Evolutionary conservation across 805 yeast species (phyloP).

Genomic region (Lipomyces kockii): DNA sequence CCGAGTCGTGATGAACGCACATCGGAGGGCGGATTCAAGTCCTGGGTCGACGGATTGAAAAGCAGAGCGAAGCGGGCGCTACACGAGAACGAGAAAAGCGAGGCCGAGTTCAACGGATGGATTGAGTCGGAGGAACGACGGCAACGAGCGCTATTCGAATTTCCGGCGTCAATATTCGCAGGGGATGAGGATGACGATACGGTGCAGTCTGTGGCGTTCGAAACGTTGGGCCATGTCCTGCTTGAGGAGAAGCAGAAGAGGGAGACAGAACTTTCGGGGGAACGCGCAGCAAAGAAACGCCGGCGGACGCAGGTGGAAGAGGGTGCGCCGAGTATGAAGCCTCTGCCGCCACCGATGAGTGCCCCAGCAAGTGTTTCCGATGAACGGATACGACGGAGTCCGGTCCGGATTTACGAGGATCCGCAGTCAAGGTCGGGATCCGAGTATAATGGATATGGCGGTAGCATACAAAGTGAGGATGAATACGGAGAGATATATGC

Average conservation of each 20-base stretch:
- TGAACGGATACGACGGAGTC: constrained; percentile 5
- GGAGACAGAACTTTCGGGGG: constrained; percentile 16
- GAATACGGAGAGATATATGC: constrained; percentile 17
- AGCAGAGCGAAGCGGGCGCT: constrained; percentile 26
- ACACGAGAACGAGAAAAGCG: constrained; percentile 24
- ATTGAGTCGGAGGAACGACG: constrained; percentile 27
- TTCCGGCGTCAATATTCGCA: constrained; percentile 19
- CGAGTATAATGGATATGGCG: constrained; percentile 19
- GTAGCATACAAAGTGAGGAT: constrained; percentile 11
- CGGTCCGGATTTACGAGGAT: constrained; percentile 19
- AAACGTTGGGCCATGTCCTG: constrained; percentile 19
- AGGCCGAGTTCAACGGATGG: constrained; percentile 22
- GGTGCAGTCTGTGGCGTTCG: constrained; percentile 29
- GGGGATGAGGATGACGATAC: constrained; percentile 17
- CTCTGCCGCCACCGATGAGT: not conserved
- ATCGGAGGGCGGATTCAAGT: constrained; percentile 5
- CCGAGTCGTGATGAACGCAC: not conserved
- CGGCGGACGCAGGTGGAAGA: constrained; percentile 2
- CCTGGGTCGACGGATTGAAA: constrained; percentile 25
- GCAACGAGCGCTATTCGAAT: constrained; percentile 22
- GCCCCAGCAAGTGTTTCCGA: not conserved
- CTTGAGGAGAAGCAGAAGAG: constrained; percentile 23
- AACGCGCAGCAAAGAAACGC: constrained; percentile 8
- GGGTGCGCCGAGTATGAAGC: not conserved
- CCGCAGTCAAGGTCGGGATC: constrained; percentile 25